These are phyloP conservation scores for Paraphaeosphaeria minitans DNA, from an alignment of 2,329 filamentous ascomycete genomes.

Conservation along the genomic window DNA sequence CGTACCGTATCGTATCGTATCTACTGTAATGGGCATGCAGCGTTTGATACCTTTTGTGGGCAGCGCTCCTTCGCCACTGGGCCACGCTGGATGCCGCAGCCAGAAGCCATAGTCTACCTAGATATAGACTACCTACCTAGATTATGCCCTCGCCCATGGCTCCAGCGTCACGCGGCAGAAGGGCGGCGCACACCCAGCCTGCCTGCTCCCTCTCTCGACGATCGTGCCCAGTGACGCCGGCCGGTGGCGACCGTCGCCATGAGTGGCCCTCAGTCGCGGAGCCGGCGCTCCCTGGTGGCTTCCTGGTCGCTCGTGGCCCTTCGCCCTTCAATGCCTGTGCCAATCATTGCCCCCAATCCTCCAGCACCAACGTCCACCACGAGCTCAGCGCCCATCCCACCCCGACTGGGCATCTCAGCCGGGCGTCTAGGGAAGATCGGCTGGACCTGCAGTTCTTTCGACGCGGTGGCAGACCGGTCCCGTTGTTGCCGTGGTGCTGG, in stretches of 20 bases:
- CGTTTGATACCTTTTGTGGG: too few species aligned
- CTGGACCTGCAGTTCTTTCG: constrained; percentile 14
- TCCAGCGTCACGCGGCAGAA: constrained; percentile 1
- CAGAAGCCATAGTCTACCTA: too few species aligned
- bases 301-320: constrained; percentile 13
- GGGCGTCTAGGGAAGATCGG: constrained; percentile 12
- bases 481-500: neutral
- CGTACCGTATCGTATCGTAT: too few species aligned
- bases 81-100: neutral
- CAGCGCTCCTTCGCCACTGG: neutral
- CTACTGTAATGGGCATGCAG: too few species aligned
- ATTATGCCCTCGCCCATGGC: neutral
- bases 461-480: neutral
- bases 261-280: neutral
- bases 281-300: constrained; percentile 1
- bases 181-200: neutral
- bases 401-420: constrained; percentile 8
- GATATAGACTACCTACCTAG: too few species aligned
- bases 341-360: constrained; percentile 17
- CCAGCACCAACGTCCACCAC: constrained; percentile 2
- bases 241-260: neutral
- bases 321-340: constrained; percentile 19
- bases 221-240: constrained; percentile 4
- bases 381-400: constrained; percentile 7
- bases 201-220: neutral